Conservation (phyloP, 257 asterid species). For the Solanum piurae region DNA sequence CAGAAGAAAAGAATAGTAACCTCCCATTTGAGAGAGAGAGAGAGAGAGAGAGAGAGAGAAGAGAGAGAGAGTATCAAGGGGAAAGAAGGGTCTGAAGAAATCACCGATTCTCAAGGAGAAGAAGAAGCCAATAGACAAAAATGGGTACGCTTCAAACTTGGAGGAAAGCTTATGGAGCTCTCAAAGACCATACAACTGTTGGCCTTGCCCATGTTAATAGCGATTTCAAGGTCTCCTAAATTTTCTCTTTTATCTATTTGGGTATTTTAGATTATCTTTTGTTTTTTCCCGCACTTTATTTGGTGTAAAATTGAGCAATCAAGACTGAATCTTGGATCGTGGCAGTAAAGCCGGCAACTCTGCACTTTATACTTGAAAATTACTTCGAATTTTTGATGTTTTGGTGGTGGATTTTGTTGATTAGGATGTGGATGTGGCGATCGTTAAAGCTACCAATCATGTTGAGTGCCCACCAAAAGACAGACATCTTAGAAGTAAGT, state of each 20-base stretch:
- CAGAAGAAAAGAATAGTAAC: neutral
- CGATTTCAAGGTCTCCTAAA: slow-evolving; percentile 60
- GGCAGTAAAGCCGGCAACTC: neutral
- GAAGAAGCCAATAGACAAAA: neutral
- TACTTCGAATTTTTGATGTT: neutral
- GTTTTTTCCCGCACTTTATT: neutral
- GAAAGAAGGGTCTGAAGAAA: neutral
- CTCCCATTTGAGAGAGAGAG: neutral
- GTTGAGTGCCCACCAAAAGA: slow-evolving; percentile 95
- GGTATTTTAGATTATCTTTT: neutral
- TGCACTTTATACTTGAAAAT: neutral
- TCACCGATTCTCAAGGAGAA: neutral
- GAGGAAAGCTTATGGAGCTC: slow-evolving; percentile 84
- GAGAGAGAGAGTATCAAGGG: neutral
- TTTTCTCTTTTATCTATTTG: neutral
- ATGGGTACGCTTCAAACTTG: slow-evolving; percentile 72
- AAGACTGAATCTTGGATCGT: neutral
- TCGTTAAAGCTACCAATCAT: slow-evolving; percentile 97
- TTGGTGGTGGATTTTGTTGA: slow-evolving; percentile 1
- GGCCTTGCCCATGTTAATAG: slow-evolving; percentile 92
- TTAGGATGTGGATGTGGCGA: slow-evolving; percentile 97
- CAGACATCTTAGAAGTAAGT: slow-evolving; percentile 81
- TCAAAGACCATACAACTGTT: slow-evolving; percentile 79
- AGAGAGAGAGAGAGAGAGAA: neutral
- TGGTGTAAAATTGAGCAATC: neutral